phyloP scores from a whole-genome alignment of 2,329 filamentous ascomycete species.

The Mycosphaerella arachidis region DNA sequence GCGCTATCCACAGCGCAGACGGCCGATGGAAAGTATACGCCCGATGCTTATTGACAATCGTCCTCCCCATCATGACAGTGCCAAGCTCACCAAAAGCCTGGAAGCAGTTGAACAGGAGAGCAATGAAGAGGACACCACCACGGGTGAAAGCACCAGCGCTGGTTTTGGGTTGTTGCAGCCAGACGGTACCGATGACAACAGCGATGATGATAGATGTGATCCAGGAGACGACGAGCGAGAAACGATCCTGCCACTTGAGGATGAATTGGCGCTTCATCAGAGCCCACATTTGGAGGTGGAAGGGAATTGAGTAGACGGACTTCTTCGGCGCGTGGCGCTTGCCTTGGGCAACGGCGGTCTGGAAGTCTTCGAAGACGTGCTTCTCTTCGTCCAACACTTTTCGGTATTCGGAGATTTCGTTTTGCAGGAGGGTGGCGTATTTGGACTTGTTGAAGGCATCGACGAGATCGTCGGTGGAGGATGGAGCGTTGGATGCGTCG shows the following conservation, averaged over 20 bases:
- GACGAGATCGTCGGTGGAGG: constrained; percentile 61
- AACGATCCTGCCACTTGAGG: constrained; percentile 80
- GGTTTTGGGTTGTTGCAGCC: constrained; percentile 62
- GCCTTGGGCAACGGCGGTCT: constrained; percentile 67
- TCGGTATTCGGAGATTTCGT: constrained; percentile 68
- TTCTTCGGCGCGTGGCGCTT: constrained; percentile 69
- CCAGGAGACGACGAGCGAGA: constrained; percentile 72
- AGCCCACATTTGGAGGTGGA: constrained; percentile 77
- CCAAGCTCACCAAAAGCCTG: constrained; percentile 76
- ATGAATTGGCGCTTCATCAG: constrained; percentile 79
- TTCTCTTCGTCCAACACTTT: constrained; percentile 59
- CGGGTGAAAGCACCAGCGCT: constrained; percentile 71
- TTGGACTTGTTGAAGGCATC: constrained; percentile 66
- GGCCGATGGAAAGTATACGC: constrained; percentile 80
- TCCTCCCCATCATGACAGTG: constrained; percentile 68
- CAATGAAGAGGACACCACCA: constrained; percentile 75
- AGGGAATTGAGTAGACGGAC: constrained; percentile 79
- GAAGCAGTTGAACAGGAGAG: constrained; percentile 82
- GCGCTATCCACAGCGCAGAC: constrained; percentile 75
- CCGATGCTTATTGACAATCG: constrained; percentile 78
- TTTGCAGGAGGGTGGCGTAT: constrained; percentile 52
- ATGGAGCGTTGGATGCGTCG: constrained; percentile 62
- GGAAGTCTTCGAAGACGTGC: constrained; percentile 70
- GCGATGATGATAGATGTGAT: constrained; percentile 66
- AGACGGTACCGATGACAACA: constrained; percentile 75